Percentiles rank a stretch among this genome's conserved stretches.
phyloP scores from a whole-genome alignment of 1,284 basidiomycete species.

The Thecaphora thlaspeos region DNA sequence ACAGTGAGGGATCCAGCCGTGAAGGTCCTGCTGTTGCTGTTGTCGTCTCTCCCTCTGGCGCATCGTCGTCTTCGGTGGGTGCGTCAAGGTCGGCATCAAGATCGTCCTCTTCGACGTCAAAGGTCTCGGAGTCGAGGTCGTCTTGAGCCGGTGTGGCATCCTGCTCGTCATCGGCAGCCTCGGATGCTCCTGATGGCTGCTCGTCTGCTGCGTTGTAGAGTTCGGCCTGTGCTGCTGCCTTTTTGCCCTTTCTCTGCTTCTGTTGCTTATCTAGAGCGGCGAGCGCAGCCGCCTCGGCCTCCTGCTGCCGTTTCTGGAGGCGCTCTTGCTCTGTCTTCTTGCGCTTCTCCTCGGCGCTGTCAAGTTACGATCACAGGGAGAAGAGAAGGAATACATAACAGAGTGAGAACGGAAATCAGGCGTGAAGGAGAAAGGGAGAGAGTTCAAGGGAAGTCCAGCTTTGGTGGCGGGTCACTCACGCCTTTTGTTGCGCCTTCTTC shows the following conservation, averaged over 20 bases:
- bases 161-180: not conserved
- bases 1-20: constrained; percentile 46
- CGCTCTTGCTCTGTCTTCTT: constrained; percentile 15
- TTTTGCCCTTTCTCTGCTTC: not conserved
- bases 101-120: not conserved
- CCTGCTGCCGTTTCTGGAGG: constrained; percentile 11
- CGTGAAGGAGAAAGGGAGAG: no score
- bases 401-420: no score
- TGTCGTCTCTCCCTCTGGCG: not conserved
- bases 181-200: not conserved
- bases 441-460: no score
- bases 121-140: not conserved
- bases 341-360: constrained; percentile 23
- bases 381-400: no score
- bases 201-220: not conserved
- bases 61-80: not conserved
- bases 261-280: not conserved
- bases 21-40: constrained; percentile 7
- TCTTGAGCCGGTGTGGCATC: not conserved
- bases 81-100: constrained; percentile 1
- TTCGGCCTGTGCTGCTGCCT: not conserved
- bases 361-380: no score
- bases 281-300: not conserved
- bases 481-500: constrained; percentile 21
- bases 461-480: no score